Evolutionary conservation across 2,329 filamentous ascomycete species (phyloP), one percentile per base, ranked within the genome.

Genomic region (Myriosclerotinia curreyana): DNA sequence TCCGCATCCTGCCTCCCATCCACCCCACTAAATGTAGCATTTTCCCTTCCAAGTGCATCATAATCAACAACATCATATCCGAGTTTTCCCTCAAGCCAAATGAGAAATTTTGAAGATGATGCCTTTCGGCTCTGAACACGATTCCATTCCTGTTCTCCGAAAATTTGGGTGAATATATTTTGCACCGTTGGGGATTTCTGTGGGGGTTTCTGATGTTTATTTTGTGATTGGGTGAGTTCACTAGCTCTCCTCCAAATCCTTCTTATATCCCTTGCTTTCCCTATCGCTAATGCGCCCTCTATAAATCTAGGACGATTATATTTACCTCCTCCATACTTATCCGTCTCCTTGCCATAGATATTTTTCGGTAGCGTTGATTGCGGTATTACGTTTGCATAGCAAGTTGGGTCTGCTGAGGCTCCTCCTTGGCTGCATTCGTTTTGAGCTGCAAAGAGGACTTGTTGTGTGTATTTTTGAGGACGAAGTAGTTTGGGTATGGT

Each of bases 401-500:
- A 86, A n/a, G 80, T 79, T 44, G 79, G 74, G 61, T 83, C 80
- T 1, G 75, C 72, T 2, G 70, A 62, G 1, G 74, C 67, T 65
- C 77, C 77, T 2, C 77, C 77, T 6, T 20, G 11, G 38, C 4
- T 17, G 68, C 84, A 86, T 28, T 76, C 71, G 71, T 86, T 86
- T 62, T 80, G 78, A 11, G 82, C 81, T 3, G 78, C 81, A 66
- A 86, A 86, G 1, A 87, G 68, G 12, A 86, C 80, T 9, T 79
- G 79, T 68, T 85, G 82, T 1, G 75, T 78, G 66, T 82, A 81
- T 63, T 77, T 78, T 66, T 77, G 77, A 8, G 22, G 20, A 2
- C 25, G 20, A 2, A 25, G 40, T 14, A 22, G 3, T 28, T 28
- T n/a, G 5, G n/a, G 17, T 22, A 38, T 36, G 22, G 9, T 20